Percentiles rank a stretch among this genome's conserved stretches.
phyloP scores from a whole-genome alignment of 2,329 filamentous ascomycete species.

The Botryotinia globosa region DNA sequence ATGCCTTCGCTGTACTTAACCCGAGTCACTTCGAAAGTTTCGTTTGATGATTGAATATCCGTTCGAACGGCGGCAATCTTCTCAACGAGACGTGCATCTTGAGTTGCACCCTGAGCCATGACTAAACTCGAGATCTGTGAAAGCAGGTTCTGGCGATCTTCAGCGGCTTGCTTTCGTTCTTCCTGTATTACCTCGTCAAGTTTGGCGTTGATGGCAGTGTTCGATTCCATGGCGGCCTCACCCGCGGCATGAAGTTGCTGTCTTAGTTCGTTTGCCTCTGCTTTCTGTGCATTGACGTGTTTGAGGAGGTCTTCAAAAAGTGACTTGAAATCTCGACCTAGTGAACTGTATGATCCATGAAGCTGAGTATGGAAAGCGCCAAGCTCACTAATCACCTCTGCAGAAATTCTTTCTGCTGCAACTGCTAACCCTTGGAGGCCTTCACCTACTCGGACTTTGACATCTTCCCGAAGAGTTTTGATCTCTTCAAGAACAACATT shows the following conservation, averaged over 20 bases:
- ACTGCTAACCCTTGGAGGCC: slow-evolving; percentile 79
- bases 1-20: slow-evolving; percentile 67
- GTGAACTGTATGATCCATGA: slow-evolving; percentile 76
- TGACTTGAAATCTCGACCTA: slow-evolving; percentile 82
- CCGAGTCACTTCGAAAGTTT: slow-evolving; percentile 63
- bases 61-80: slow-evolving; percentile 62
- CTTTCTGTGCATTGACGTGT: slow-evolving; percentile 72
- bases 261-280: slow-evolving; percentile 70
- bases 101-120: slow-evolving; percentile 67
- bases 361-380: slow-evolving; percentile 78
- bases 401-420: slow-evolving; percentile 84
- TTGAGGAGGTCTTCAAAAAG: slow-evolving; percentile 79
- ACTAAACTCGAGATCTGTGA: slow-evolving; percentile 76
- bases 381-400: slow-evolving; percentile 83
- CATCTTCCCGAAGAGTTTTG: slow-evolving; percentile 80
- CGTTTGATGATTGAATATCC: slow-evolving; percentile 62
- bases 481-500: slow-evolving; percentile 90
- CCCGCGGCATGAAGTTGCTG: slow-evolving; percentile 70
- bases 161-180: slow-evolving; percentile 68
- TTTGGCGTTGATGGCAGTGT: slow-evolving; percentile 61
- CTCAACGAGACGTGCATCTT: slow-evolving; percentile 67
- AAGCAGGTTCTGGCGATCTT: slow-evolving; percentile 72
- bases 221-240: slow-evolving; percentile 64
- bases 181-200: slow-evolving; percentile 71
- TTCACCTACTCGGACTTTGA: slow-evolving; percentile 81